phyloP scores from a whole-genome alignment of 768 basidiomycete species.

The Xerocomellus dryophilus region DNA sequence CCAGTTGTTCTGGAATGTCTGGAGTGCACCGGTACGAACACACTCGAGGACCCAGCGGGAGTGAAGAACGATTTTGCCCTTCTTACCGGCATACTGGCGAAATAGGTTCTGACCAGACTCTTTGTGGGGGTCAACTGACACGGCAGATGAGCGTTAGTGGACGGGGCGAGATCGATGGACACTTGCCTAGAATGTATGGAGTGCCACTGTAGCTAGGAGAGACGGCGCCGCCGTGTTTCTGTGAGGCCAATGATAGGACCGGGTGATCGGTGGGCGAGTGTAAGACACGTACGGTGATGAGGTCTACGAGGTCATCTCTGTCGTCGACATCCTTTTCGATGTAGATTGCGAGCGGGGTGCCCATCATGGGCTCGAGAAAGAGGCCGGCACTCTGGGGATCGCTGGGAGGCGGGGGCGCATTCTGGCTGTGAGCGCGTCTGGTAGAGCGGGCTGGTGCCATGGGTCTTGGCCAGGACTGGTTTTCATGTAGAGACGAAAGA shows the following conservation, averaged over 20 bases:
- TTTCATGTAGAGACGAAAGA: conserved; percentile 23
- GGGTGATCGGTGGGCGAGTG: conserved; percentile 1
- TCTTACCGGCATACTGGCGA: conserved; percentile 76
- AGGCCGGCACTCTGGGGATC: conserved; percentile 43
- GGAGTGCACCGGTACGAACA: conserved; percentile 61
- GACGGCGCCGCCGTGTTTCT: conserved; percentile 78
- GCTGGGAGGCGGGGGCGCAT: conserved; percentile 26
- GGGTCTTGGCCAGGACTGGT: conserved; percentile 51
- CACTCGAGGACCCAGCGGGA: conserved; percentile 78
- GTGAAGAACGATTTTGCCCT: conserved; percentile 73
- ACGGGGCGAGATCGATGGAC: conserved; percentile 3
- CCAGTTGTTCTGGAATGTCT: conserved; percentile 75
- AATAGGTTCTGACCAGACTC: conserved; percentile 78
- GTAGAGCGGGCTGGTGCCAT: conserved; percentile 77
- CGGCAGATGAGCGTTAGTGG: conserved; percentile 2
- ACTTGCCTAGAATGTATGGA: conserved; percentile 73
- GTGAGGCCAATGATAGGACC: conserved; percentile 6
- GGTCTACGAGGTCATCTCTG: conserved; percentile 57
- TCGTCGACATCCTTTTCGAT: conserved; percentile 79
- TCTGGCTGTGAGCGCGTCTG: conserved; percentile 43
- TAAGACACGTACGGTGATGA: conserved; percentile 57
- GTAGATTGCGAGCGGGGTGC: conserved; percentile 69
- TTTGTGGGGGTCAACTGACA: conserved; percentile 71
- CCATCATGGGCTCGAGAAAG: conserved; percentile 82
- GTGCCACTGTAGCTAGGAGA: conserved; percentile 77